phyloP scores from a whole-genome alignment of 1,139 yeast species.

The Blastobotrys aristatus region DNA sequence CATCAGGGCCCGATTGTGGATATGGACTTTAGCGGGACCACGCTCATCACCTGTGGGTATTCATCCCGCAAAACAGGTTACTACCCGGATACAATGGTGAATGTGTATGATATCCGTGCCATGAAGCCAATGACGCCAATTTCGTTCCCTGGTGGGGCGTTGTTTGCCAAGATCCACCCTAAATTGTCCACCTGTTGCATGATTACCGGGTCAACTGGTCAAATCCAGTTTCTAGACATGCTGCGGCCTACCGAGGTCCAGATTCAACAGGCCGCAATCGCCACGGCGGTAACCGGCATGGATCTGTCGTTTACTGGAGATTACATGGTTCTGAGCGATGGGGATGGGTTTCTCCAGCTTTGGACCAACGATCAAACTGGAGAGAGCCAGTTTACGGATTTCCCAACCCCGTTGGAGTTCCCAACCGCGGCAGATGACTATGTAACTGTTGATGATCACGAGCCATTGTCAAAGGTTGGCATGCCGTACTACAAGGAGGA shows the following conservation, averaged over 20 bases:
- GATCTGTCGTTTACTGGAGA: constrained; percentile 81
- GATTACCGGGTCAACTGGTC: constrained; percentile 73
- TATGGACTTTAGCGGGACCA: constrained; percentile 70
- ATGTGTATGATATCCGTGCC: constrained; percentile 72
- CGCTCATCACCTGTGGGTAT: constrained; percentile 77
- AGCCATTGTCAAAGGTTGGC: constrained; percentile 60
- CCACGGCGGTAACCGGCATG: constrained; percentile 49
- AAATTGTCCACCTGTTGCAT: constrained; percentile 74
- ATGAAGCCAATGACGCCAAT: constrained; percentile 74
- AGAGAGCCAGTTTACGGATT: constrained; percentile 41
- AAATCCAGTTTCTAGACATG: constrained; percentile 78
- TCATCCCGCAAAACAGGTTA: constrained; percentile 52
- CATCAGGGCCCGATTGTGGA: constrained; percentile 76
- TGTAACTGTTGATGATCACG: constrained; percentile 37
- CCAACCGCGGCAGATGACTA: constrained; percentile 36
- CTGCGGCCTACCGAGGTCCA: constrained; percentile 66
- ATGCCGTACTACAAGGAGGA: constrained; percentile 82
- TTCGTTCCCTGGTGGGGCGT: constrained; percentile 87
- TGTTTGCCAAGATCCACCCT: constrained; percentile 80
- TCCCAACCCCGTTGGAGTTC: constrained; percentile 48
- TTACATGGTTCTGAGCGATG: constrained; percentile 64
- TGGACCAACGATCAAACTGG: constrained; percentile 46
- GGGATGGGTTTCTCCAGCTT: constrained; percentile 58
- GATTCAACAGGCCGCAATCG: constrained; percentile 33
- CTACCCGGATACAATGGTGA: constrained; percentile 75